Evolutionary conservation across 2,329 filamentous ascomycete genomes (phyloP), one percentile per base, ranked within the genome.

Genomic region (Pseudocercospora eumusae): DNA sequence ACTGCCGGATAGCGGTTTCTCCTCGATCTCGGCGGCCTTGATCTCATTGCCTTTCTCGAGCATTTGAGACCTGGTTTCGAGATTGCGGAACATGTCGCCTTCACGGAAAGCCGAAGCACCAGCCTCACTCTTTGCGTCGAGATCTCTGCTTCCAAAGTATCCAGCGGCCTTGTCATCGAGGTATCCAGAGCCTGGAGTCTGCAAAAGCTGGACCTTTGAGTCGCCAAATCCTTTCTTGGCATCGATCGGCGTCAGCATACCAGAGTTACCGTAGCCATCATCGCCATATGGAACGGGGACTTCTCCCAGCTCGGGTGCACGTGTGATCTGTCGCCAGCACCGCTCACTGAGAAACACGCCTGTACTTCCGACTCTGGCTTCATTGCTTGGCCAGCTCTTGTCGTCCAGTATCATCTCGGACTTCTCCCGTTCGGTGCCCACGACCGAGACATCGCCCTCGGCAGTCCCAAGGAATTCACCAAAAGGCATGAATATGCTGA

Each of bases 31-130:
- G 63, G 91, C 87, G 78, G 97, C 85, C 15, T 91, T 87, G 77
- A 93, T 92, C 68, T 96, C 91, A 68, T 96, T 96, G 64, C 91
- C 91, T 68, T 96, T 93, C 78, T 98, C 93, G 0, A 93, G 91
- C 86, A 99, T 92, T 74, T 96, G 91, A 74, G 96, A 90, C 66
- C 92, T 86, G 6, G 93, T 97, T 69, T 98, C 93, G 7, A 98
- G 83, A 71, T 97, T 96, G 73, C 92, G 91, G 83, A 99, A 99
- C 93, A 99, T 96, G 75, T 99, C 95, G 7, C 95, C 93, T 57
- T 86, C 90, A 53, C 93, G 90, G 74, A 96, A 89, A 5, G 91
- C 92, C n/a, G 93, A 97, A 1, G 84, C 89, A 3, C 93, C 93
- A 7, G 93, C 93, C 56, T 99, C 95, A 28, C 95, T 98, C 47